Base-by-base conservation (phyloP, 2,329 filamentous ascomycete genomes). In the Arthrobotrys entomopaga region DNA sequence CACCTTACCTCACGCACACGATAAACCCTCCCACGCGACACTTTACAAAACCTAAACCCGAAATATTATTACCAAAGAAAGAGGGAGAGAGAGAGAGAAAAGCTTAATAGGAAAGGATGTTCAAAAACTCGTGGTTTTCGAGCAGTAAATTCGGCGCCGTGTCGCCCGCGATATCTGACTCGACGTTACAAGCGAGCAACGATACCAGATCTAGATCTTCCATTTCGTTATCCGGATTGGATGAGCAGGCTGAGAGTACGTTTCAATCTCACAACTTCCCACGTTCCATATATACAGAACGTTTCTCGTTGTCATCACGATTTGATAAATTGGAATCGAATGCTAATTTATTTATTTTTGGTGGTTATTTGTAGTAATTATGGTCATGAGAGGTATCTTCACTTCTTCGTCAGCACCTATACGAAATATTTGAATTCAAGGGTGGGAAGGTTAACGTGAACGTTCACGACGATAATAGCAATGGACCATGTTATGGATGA, bases 401-500 rank as follows among this genome's bases (percentile, higher is more conserved):
- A 40, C 49, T 40, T 10, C 29, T 34, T 34, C 29, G 29, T 7
- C 29, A 34, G n/a, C n/a, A 34, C 10, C 6, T 34, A 34, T 34
- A 34, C 6, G 29, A 8, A 34, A 34, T 10, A 5, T 34, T 10
- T 5, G 10, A 34, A 34, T 2, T 34, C 29, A 6, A 7, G 29
- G 29, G 29, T 8, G 29, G 29, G 29, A 34, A 34, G 6, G 29
- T 34, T 34, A 10, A 34, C 29, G 10, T 34, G 29, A 34, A 26
- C n/a, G 24, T 26, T 26, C 3, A 8, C 5, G 29, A 34, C 29
- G 6, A 34, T 34, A 34, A 8, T 59, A 78, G 77, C 77, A 24
- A 79, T 79, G 78, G 77, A 78, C 7, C 83, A 91, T 67, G 91
- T 97, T 78, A 90, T 97, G 85, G 90, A 95, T 80, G 93, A 97